Conservation (phyloP, 176 grass and related monocot species). For the Themeda triandra region DNA sequence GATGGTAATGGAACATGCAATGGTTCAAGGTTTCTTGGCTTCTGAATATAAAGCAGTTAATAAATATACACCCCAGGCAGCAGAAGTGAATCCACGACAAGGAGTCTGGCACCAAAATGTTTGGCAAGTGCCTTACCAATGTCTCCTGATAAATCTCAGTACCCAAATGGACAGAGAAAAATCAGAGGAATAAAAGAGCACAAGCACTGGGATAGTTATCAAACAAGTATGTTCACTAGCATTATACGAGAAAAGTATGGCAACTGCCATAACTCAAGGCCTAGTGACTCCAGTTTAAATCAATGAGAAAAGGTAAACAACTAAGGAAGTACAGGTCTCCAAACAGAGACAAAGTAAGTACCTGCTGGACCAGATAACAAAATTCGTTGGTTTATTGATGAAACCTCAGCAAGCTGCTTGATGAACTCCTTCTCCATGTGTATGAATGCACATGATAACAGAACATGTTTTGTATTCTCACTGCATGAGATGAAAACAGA, state of each 20-base stretch:
- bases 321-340: not conserved
- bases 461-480: slow-evolving; percentile 86
- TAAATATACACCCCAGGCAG: slow-evolving; percentile 56
- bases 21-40: not conserved
- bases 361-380: slow-evolving; percentile 95
- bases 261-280: not conserved
- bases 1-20: not conserved
- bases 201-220: not conserved
- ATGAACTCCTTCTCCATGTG: slow-evolving; percentile 89
- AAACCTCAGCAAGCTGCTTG: slow-evolving; percentile 76
- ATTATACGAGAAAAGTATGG: not conserved
- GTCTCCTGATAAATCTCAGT: slow-evolving; percentile 99
- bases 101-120: slow-evolving; percentile 81
- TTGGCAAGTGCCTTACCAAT: slow-evolving; percentile 89
- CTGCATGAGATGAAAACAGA: slow-evolving; percentile 42
- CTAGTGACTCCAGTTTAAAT: slow-evolving; percentile 3
- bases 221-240: not conserved
- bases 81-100: slow-evolving; percentile 87
- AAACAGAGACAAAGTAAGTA: slow-evolving; percentile 28
- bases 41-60: slow-evolving; percentile 8
- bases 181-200: slow-evolving; percentile 14
- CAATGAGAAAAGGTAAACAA: not conserved
- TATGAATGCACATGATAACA: slow-evolving; percentile 81
- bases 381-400: slow-evolving; percentile 93
- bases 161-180: slow-evolving; percentile 46